Percentiles rank a stretch among this genome's conserved stretches.
Conservation (phyloP, 495 filamentous ascomycete species). For the Penicillium herquei region DNA sequence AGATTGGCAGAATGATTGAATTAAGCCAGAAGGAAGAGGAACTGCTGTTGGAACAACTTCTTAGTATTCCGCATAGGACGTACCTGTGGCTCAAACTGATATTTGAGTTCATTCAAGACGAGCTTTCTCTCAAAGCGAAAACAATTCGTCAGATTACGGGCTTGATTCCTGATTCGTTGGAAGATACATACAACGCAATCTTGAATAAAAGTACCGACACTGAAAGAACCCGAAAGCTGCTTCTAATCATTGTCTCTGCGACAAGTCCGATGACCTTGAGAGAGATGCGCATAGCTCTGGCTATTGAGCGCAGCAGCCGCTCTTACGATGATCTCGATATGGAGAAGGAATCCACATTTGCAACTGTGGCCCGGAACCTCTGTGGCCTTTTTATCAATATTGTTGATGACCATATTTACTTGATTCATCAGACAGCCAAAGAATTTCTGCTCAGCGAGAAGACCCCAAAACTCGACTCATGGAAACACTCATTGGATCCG, state of each 20-base stretch:
- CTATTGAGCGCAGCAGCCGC: neutral
- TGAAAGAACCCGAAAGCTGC: neutral
- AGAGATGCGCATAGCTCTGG: neutral
- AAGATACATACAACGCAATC: neutral
- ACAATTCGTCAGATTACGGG: neutral
- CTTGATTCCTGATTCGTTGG: neutral
- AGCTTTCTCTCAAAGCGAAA: too few species aligned
- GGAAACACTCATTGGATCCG: neutral
- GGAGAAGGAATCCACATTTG: neutral
- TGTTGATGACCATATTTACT: neutral
- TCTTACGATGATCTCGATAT: neutral
- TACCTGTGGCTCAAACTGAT: neutral
- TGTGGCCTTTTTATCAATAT: slow-evolving; percentile 1
- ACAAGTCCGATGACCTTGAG: neutral
- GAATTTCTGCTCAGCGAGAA: neutral
- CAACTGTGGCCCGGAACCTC: neutral
- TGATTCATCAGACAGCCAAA: slow-evolving; percentile 2
- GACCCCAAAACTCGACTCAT: too few species aligned
- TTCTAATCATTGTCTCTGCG: neutral
- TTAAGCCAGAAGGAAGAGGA: too few species aligned
- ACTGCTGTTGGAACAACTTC: too few species aligned
- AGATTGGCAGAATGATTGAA: too few species aligned
- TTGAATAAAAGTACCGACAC: neutral
- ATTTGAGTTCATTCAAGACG: neutral
- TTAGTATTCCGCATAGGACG: neutral